phyloP scores from a whole-genome alignment of 805 yeast species.

The Candida bentonensis region DNA sequence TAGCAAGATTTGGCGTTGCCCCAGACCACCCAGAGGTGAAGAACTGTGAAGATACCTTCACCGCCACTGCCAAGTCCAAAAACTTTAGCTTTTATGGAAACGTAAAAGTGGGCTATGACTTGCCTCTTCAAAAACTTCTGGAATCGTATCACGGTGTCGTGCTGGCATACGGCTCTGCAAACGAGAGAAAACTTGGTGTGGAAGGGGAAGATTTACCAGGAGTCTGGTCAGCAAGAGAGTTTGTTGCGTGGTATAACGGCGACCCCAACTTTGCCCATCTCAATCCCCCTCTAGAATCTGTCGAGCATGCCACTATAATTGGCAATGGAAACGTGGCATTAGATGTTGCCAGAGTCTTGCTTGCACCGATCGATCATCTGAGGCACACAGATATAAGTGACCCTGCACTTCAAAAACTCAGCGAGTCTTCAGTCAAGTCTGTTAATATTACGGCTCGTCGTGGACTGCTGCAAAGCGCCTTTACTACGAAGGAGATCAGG shows the following conservation, averaged over 20 bases:
- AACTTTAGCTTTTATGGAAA: conserved; percentile 57
- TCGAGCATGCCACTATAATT: conserved; percentile 59
- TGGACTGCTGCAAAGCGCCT: conserved; percentile 74
- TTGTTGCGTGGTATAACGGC: conserved; percentile 96
- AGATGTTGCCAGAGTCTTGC: conserved; percentile 70
- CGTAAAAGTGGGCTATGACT: conserved; percentile 48
- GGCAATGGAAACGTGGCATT: conserved; percentile 97
- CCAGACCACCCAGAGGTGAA: conserved; percentile 98
- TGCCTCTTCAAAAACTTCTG: conserved; percentile 36
- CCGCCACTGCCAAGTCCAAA: conserved; percentile 20
- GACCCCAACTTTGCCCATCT: conserved; percentile 45
- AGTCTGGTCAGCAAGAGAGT: conserved; percentile 65
- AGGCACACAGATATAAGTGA: conserved; percentile 56
- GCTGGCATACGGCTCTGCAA: conserved; percentile 66
- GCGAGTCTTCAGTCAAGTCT: conserved; percentile 38
- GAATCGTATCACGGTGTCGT: conserved; percentile 58
- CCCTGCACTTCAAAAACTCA: conserved; percentile 42
- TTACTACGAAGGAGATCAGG: conserved; percentile 82
- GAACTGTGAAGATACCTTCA: conserved; percentile 51
- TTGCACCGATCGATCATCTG: conserved; percentile 49
- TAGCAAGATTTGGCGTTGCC: conserved; percentile 91
- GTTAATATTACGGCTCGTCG: conserved; percentile 75
- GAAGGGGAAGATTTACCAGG: conserved; percentile 48
- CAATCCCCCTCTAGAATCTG: conserved; percentile 45
- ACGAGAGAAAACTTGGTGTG: conserved; percentile 37